Evolutionary conservation across 2,329 filamentous ascomycete species (phyloP), one percentile per base, ranked within the genome.

Genomic region (Fusarium longipes): DNA sequence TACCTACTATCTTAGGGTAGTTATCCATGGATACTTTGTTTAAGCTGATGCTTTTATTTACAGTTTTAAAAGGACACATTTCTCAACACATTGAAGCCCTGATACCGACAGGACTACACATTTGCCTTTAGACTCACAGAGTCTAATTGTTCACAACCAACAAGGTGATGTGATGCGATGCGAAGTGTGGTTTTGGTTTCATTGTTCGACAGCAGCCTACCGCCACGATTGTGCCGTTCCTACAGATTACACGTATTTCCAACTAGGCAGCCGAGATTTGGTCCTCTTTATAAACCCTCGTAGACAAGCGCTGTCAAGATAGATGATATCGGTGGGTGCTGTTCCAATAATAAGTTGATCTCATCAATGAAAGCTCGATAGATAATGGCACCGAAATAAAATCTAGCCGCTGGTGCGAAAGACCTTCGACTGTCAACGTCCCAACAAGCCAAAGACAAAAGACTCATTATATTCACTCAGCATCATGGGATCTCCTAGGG

Each of bases 401-500:
- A 25, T 25, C 25, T 25, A 25, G 25, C 8, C 8, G 25, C 25
- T 8, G 6, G 25, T 25, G 25, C 25, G 25, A 25, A 25, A 25
- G 25, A 25, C 6, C 8, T 25, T 25, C 25, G 8, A 25, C 25
- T 14, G 20, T 42, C 29, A 20, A 32, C 14, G 50, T 51, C 32
- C 18, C 24, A 27, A 52, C n/a, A 32, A 57, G 42, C 42, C 33
- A 43, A 58, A 32, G 42, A 36, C 18, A 32, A 35, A 43, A 62
- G 32, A 33, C 45, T 45, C 39, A 64, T n/a, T n/a, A 38, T 38
- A 35, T 18, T 22, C 22, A 22, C 24, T 11, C 38, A 45, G 30
- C 20, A 57, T 68, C 40, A 67, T 44, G 59, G 54, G 67, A 63
- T 52, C 43, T 18, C 36, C 43, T 44, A 24, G 33, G 43, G 42